Base-by-base conservation (phyloP, 148 eudicot species). In the Rhododendron molle region DNA sequence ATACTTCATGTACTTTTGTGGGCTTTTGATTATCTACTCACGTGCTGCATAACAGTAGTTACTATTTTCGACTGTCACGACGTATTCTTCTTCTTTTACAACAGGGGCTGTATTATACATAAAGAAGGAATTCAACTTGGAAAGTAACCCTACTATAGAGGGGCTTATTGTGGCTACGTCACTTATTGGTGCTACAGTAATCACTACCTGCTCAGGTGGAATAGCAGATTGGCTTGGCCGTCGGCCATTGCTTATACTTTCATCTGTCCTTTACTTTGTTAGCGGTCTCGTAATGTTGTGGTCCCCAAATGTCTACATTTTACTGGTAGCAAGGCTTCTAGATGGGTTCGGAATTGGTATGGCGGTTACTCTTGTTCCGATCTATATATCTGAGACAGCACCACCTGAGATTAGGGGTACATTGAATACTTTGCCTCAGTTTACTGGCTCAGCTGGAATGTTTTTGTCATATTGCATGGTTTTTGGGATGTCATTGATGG, bases 161-260 rank as follows among this genome's bases (percentile, higher is more conserved):
- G 98, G 98, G 67, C 94, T 96, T 71, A 91, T 96, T 7, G 98
- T 96, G 54, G 99, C 99, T 85, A 96, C 92, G 97, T 96, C 99
- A 34, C 93, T 96, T n/a, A 96, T 96, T 83, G 99, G 99, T 78
- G 99, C 99, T 62, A 94, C 96, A 10, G 58, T 89, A 38, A 90
- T 96, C 58, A 96, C 99, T 71, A 94, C 95, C 71, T 96, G 94
- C 90, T 96, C 98, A 0, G 99, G 99, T 50, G 91, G 97, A 34
- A 76, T 96, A 76, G 90, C 99, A 8, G 99, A 96, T 84, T 86
- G 82, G 80, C 43, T 96, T 72, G 99, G 99, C 20, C 93, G 99
- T 28, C 98, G 98, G 36, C 99, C 98, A 49, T 89, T 96, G 96
- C 98, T 96, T 30, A 92, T 96, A 81, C 73, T 89, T 34, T 96